Evolutionary conservation across 2,329 filamentous ascomycete genomes (phyloP), one percentile per base, ranked within the genome.

Genomic region (Ophiostoma novo-ulmi): DNA sequence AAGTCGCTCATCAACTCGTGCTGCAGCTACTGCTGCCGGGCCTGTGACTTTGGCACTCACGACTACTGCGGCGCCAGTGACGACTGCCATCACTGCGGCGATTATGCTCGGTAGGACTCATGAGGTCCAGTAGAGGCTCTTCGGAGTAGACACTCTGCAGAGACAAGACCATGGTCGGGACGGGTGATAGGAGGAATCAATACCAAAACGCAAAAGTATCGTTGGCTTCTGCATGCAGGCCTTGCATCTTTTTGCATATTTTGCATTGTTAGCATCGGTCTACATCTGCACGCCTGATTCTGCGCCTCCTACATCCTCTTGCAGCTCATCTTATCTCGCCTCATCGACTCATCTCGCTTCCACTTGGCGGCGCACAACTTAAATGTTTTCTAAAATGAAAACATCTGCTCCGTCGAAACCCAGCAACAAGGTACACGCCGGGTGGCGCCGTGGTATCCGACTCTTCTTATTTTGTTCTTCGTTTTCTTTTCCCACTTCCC

Each of bases 1-100:
- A 77, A 81, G 73, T 79, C 80, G 70, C 81, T 83, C 71, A 80
- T 84, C 78, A 80, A 82, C 78, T 75, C 80, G 74, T 85, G 83
- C 81, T 85, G 83, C 79, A 80, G 80, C 36, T 83, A 81, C 74
- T 85, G 83, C 78, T 85, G 83, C 79, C 83, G 82, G 75, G 81
- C 81, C 44, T 79, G 81, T 70, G 82, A 85, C 75, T 82, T 82
- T 70, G 83, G 83, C 73, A 81, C 81, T 67, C 83, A 85, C 75
- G 83, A 85, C 74, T 82, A 81, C 75, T 85, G 83, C 77, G 78
- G 78, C 10, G 80, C 77, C 70, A 77, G 77, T 66, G 75, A 77
- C 69, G 77, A 81, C 75, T 85, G 83, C 75, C 81, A 82, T 66
- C 78, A 77, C 69, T 83, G 80, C 69, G 83, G 80, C 48, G 36